A percentile compares a stretch with the other conserved stretches of the same genome.
phyloP scores from a whole-genome alignment of 345 rosid genomes.

The Noccaea bulbosa region DNA sequence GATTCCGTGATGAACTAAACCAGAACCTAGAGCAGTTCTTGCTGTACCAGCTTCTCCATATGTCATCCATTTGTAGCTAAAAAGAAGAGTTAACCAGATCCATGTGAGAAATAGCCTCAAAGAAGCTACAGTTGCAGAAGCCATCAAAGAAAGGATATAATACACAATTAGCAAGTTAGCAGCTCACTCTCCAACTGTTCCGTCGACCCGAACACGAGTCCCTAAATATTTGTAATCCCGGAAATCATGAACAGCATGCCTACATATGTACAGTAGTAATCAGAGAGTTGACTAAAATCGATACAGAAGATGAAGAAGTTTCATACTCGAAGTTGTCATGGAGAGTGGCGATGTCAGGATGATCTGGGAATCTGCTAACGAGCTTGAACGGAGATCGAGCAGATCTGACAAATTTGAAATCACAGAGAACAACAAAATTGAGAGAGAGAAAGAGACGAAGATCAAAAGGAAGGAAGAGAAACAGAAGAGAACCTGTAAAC shows the following conservation, averaged over 20 bases:
- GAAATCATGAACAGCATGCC: conserved; percentile 74
- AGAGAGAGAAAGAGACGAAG: not conserved
- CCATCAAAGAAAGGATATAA: too few species aligned
- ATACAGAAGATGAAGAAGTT: conserved; percentile 21
- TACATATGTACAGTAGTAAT: conserved; percentile 31
- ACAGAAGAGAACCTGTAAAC: conserved; percentile 70
- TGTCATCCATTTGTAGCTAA: conserved; percentile 95
- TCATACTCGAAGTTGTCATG: conserved; percentile 94
- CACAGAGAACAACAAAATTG: not conserved
- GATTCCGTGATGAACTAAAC: conserved; percentile 71
- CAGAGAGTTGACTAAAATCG: conserved; percentile 29
- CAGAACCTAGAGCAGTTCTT: conserved; percentile 85
- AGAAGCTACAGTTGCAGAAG: conserved; percentile 13
- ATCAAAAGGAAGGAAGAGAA: not conserved
- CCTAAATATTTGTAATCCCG: conserved; percentile 89
- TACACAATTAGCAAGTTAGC: conserved; percentile 5
- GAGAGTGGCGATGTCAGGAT: conserved; percentile 87
- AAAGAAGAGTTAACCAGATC: conserved; percentile 11
- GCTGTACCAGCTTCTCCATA: conserved; percentile 94
- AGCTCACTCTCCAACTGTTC: conserved; percentile 95
- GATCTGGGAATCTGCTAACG: conserved; percentile 70
- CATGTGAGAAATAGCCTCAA: conserved; percentile 14
- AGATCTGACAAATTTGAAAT: conserved; percentile 57
- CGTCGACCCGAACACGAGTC: conserved; percentile 80
- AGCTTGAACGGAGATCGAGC: conserved; percentile 79